Base-by-base conservation (phyloP, 768 basidiomycete genomes). In the Porphyrellus cyaneotinctus region DNA sequence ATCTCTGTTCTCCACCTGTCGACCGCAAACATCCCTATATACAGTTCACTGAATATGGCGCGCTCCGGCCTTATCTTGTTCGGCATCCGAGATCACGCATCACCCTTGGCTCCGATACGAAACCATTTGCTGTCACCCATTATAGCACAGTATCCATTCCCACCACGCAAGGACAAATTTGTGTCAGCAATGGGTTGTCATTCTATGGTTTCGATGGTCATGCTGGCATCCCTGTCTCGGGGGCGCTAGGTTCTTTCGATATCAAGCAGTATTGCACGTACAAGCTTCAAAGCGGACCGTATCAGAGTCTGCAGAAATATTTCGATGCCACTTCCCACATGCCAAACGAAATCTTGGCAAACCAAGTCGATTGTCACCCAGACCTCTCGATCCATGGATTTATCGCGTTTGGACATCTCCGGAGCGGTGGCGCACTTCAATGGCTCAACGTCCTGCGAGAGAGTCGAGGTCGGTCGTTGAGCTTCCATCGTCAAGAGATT, bases 311-410 rank as follows among this genome's bases (percentile, higher is more conserved):
- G n/a, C 71, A 74, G 32, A 70, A 65, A 57, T 72, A 72, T n/a
- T 53, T 78, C 6, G 36, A 54, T 20, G 41, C 48, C 2, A 76
- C 74, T 7, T 61, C 56, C 17, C 75, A 78, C 44, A 71, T 72
- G 0, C 65, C 76, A 1, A 82, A 82, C 45, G 56, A 67, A n/a
- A 61, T 76, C 35, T 57, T 82, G 24, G 72, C 74, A 20, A 58
- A 62, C 18, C 81, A 82, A 51, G 53, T 54, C 0, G 61, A 69
- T 10, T 80, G 78, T 47, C 74, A 73, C 6, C 42, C 46, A 20
- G 65, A 73, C 7, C 61, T 82, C 22, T 70, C 56, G 9, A 53
- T 78, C 2, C 78, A 82, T 26, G 79, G 82, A 49, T 75, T 67
- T 31, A 64, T 74, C 13, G 68, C 75, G 0, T 82, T 79, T 46